Percentiles rank a stretch among this genome's conserved stretches.
phyloP scores from a whole-genome alignment of 2,329 filamentous ascomycete species.

The Colletotrichum tamarilloi region DNA sequence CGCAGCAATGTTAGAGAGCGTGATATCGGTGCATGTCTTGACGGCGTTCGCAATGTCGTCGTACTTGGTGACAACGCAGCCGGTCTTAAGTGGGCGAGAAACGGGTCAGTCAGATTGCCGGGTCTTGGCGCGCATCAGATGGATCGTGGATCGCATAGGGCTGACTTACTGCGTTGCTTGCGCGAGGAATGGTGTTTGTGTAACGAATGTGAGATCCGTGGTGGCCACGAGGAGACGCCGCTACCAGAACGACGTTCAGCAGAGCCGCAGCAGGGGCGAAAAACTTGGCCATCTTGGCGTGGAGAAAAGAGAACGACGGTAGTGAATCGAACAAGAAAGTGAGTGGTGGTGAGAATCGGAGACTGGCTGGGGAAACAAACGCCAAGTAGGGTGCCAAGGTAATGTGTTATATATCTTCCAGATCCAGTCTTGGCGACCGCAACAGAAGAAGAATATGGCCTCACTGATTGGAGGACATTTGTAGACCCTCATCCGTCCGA shows the following conservation, averaged over 20 bases:
- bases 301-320: not conserved
- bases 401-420: slow-evolving; percentile 27
- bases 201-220: not conserved
- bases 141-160: not conserved
- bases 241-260: slow-evolving; percentile 20
- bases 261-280: slow-evolving; percentile 22
- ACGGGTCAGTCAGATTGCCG: slow-evolving; percentile 2
- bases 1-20: slow-evolving; percentile 28
- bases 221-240: slow-evolving; percentile 10
- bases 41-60: slow-evolving; percentile 26
- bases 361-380: not conserved
- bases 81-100: slow-evolving; percentile 1
- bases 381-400: slow-evolving; percentile 16
- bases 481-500: slow-evolving; percentile 20
- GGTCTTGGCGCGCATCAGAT: not conserved
- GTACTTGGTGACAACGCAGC: slow-evolving; percentile 17
- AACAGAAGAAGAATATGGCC: not conserved
- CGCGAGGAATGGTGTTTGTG: not conserved
- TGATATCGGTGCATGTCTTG: slow-evolving; percentile 23
- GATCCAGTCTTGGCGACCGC: slow-evolving; percentile 3
- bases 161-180: slow-evolving; percentile 11
- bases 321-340: slow-evolving; percentile 14
- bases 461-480: slow-evolving; percentile 20
- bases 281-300: slow-evolving; percentile 30
- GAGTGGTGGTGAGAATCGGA: slow-evolving; percentile 2